These are phyloP conservation scores for Rhizopus arrhizus DNA, from an alignment of 371 early-diverging fungal genomes.

Conservation along the genomic window DNA sequence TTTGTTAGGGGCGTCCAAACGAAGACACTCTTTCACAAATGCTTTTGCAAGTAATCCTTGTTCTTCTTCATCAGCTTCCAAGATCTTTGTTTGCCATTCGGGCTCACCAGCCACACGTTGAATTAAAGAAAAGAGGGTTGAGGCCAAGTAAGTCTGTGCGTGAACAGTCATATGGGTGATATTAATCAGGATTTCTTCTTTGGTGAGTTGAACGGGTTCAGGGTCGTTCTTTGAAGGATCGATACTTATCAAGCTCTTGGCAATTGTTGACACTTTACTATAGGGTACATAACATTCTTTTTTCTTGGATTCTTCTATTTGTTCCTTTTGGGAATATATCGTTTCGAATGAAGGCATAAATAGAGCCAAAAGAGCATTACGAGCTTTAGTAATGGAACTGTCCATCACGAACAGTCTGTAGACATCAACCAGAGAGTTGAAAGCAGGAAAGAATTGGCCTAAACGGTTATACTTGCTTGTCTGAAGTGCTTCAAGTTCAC, in stretches of 20 bases:
- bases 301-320: background rate
- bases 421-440: conserved; percentile 13
- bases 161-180: conserved; percentile 43
- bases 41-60: conserved; percentile 20
- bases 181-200: conserved; percentile 42
- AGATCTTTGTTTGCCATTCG: conserved; percentile 30
- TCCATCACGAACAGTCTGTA: conserved; percentile 8
- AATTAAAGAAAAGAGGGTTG: conserved; percentile 38
- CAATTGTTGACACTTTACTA: conserved; percentile 9
- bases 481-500: conserved; percentile 22
- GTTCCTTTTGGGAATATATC: background rate
- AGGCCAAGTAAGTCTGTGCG: conserved; percentile 35
- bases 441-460: conserved; percentile 26
- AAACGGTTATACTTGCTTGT: conserved; percentile 29
- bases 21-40: conserved; percentile 41
- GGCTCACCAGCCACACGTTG: conserved; percentile 42
- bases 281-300: background rate
- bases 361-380: conserved; percentile 17
- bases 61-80: conserved; percentile 11
- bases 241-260: conserved; percentile 22
- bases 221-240: conserved; percentile 44
- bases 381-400: background rate
- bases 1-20: conserved; percentile 34
- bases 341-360: conserved; percentile 19
- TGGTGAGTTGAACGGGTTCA: conserved; percentile 35